Conservation (phyloP, 768 basidiomycete species). For the Trametes elegans region DNA sequence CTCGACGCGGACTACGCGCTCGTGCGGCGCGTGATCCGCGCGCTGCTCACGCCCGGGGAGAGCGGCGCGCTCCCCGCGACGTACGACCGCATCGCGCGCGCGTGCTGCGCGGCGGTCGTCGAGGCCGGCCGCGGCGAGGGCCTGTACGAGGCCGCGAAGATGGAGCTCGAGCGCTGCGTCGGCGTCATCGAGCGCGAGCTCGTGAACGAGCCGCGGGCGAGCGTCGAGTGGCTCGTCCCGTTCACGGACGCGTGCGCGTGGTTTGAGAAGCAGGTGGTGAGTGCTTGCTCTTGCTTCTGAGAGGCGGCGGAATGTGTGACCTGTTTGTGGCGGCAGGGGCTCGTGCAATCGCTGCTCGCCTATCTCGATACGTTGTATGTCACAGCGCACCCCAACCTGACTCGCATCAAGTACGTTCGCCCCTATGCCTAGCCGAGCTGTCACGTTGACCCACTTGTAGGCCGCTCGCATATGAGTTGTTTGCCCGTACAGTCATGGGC, state of each 20-base stretch:
- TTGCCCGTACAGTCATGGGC: conserved; percentile 50
- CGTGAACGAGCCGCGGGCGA: conserved; percentile 16
- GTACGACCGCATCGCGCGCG: conserved; percentile 54
- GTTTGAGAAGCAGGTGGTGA: conserved; percentile 65
- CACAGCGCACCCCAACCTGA: conserved; percentile 34
- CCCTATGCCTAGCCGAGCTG: neutral
- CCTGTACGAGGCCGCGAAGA: conserved; percentile 55
- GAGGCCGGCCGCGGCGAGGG: conserved; percentile 52
- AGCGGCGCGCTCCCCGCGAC: conserved; percentile 41
- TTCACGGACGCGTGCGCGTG: conserved; percentile 58
- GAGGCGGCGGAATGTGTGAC: neutral
- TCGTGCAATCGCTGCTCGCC: conserved; percentile 62
- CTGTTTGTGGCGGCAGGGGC: conserved; percentile 35
- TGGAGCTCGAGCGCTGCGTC: conserved; percentile 60
- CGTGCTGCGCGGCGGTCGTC: conserved; percentile 56
- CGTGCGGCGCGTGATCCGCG: conserved; percentile 35
- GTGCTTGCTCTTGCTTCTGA: conserved; percentile 26
- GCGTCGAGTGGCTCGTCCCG: conserved; percentile 52
- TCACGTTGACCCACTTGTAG: conserved; percentile 19
- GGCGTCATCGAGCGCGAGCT: conserved; percentile 41
- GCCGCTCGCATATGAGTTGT: conserved; percentile 56
- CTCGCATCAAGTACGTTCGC: conserved; percentile 45
- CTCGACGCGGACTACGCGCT: conserved; percentile 30
- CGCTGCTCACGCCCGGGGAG: conserved; percentile 38
- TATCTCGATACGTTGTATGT: conserved; percentile 73